phyloP scores from a whole-genome alignment of 371 early-diverging fungal genomes.

The Lichtheimia corymbifera region DNA sequence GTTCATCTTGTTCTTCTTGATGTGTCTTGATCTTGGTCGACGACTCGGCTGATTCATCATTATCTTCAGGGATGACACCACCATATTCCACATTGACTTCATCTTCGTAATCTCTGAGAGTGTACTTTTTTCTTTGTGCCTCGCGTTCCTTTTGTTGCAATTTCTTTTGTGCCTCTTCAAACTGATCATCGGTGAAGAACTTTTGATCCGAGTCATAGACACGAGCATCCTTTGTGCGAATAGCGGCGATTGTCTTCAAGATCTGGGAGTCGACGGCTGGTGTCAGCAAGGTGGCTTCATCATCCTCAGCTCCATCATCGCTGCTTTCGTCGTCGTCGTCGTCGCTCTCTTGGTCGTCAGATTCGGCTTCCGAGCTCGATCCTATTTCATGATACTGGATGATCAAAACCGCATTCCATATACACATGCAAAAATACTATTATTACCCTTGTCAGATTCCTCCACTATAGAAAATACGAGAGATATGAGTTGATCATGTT shows the following conservation, averaged over 20 bases:
- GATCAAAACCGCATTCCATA: not conserved
- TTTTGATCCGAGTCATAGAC: constrained; percentile 77
- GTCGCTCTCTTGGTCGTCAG: constrained; percentile 4
- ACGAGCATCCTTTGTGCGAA: constrained; percentile 74
- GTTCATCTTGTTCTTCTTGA: constrained; percentile 80
- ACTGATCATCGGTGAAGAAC: constrained; percentile 73
- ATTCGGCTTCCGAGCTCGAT: not conserved
- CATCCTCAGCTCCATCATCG: constrained; percentile 85
- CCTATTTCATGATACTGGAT: not conserved
- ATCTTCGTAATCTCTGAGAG: constrained; percentile 79
- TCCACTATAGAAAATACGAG: not conserved
- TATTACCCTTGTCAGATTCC: not conserved
- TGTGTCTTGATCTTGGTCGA: constrained; percentile 55
- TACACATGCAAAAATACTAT: not conserved
- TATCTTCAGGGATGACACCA: constrained; percentile 64
- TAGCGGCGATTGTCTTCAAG: constrained; percentile 83
- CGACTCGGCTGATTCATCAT: constrained; percentile 32
- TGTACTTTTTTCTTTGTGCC: constrained; percentile 54
- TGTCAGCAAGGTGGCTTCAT: constrained; percentile 81
- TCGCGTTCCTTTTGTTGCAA: constrained; percentile 65
- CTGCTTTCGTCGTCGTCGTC: constrained; percentile 32
- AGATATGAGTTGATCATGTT: not conserved
- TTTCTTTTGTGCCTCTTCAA: constrained; percentile 56
- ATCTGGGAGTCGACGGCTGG: constrained; percentile 92
- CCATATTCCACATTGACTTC: constrained; percentile 71